A percentile compares a stretch with the other conserved stretches of the same genome.
Conservation (phyloP, 2,329 filamentous ascomycete genomes). For the Pseudocercospora pini-densiflorae region DNA sequence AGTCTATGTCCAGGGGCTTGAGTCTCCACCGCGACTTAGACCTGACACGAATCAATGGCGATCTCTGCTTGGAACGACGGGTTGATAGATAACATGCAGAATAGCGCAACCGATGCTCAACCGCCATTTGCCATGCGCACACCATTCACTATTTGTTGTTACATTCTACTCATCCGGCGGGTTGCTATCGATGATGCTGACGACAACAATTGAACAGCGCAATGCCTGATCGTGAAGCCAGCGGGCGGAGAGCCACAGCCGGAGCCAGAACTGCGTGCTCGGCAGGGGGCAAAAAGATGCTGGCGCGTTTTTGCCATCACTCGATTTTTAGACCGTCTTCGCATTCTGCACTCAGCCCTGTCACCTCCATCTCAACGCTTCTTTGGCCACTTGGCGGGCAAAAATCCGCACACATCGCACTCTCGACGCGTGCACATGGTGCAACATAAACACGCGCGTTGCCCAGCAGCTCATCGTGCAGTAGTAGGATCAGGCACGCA, state of each 20-base stretch:
- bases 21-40: not conserved
- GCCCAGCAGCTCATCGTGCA: not conserved
- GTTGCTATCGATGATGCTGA: not conserved
- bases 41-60: not conserved
- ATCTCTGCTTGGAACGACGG: too few relatives aligned
- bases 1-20: not conserved
- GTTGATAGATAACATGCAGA: too few relatives aligned
- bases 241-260: not conserved
- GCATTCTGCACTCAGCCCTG: not conserved
- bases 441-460: not conserved
- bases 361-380: constrained; percentile 1
- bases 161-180: not conserved
- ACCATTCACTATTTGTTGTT: not conserved
- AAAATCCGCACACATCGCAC: not conserved
- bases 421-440: not conserved
- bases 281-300: not conserved
- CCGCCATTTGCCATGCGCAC: not conserved
- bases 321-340: not conserved
- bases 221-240: not conserved
- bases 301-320: not conserved
- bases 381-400: not conserved
- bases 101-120: not conserved
- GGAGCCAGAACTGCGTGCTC: not conserved
- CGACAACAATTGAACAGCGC: not conserved
- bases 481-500: not conserved